Conservation (phyloP, 805 yeast genomes). For the Cyberlindnera euphorbiae region DNA sequence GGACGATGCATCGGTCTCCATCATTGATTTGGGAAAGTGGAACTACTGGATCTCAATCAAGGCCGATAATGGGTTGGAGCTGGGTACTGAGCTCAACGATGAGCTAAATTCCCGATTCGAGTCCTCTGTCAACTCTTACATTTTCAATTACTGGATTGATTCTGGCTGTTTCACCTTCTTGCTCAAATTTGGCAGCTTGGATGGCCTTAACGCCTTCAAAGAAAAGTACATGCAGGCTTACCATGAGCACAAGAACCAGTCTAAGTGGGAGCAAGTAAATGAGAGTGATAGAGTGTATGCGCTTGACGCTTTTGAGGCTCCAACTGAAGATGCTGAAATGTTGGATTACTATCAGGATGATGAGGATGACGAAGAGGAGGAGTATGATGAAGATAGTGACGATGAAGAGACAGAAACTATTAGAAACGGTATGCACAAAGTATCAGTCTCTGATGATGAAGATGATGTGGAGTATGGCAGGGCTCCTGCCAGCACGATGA, state of each 20-base stretch:
- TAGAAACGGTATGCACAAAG: slow-evolving; percentile 22
- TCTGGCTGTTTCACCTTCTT: slow-evolving; percentile 54
- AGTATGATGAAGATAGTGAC: slow-evolving; percentile 34
- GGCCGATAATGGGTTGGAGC: slow-evolving; percentile 22
- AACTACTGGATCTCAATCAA: slow-evolving; percentile 48
- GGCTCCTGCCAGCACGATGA: slow-evolving; percentile 22
- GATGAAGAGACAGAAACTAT: slow-evolving; percentile 17
- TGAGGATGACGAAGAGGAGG: slow-evolving; percentile 29
- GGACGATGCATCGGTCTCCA: slow-evolving; percentile 28
- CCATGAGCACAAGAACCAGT: slow-evolving; percentile 57
- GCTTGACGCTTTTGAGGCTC: slow-evolving; percentile 44
- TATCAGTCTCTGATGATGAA: slow-evolving; percentile 29
- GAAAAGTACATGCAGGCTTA: slow-evolving; percentile 42
- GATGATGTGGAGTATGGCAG: slow-evolving; percentile 35
- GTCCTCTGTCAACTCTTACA: slow-evolving; percentile 49
- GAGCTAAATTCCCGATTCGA: slow-evolving; percentile 66
- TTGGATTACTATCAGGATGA: slow-evolving; percentile 20
- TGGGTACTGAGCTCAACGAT: slow-evolving; percentile 41
- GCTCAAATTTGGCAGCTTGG: slow-evolving; percentile 43
- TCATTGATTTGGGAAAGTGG: slow-evolving; percentile 44
- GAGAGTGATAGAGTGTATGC: slow-evolving; percentile 52
- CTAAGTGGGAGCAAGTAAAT: slow-evolving; percentile 41
- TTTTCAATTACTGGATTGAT: slow-evolving; percentile 49
- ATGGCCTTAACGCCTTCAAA: slow-evolving; percentile 48
- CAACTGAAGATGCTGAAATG: slow-evolving; percentile 34